Percentiles rank a stretch among this genome's conserved stretches.
These are phyloP conservation scores for Pestalotiopsis sp. DNA, from an alignment of 2,329 filamentous ascomycete genomes.

Conservation along the genomic window DNA sequence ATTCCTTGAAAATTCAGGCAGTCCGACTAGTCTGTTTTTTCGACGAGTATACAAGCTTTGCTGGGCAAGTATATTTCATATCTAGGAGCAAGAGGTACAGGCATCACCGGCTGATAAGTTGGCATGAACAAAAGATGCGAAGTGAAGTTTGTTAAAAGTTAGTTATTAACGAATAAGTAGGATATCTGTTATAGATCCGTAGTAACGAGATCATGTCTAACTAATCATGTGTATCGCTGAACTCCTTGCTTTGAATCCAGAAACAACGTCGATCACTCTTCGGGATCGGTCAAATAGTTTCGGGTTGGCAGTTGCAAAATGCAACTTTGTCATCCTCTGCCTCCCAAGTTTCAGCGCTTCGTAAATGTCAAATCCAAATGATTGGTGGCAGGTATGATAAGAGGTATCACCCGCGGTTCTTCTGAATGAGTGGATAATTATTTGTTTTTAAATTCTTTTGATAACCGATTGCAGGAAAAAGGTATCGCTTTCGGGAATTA, in stretches of 20 bases:
- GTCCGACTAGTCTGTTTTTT: too few relatives aligned
- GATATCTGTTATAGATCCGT: neutral
- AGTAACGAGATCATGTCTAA: neutral
- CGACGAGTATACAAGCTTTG: too few relatives aligned
- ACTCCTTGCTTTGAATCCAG: conserved; percentile 1
- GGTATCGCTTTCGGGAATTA: neutral
- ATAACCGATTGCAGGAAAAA: neutral
- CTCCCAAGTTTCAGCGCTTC: neutral
- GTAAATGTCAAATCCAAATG: neutral
- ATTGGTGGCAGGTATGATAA: neutral
- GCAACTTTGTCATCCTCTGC: neutral
- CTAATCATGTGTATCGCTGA: neutral
- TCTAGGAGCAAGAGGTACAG: too few relatives aligned
- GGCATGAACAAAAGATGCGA: neutral
- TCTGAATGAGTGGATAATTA: neutral
- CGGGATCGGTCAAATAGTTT: neutral
- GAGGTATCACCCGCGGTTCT: neutral
- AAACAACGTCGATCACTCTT: neutral
- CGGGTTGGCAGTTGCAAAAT: conserved; percentile 1
- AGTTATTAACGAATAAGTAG: neutral
- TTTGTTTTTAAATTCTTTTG: neutral
- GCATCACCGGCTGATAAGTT: neutral
- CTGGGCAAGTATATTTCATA: too few relatives aligned
- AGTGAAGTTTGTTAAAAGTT: neutral
- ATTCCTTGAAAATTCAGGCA: too few relatives aligned